Evolutionary conservation across 495 filamentous ascomycete genomes (phyloP).

Genomic region (Cetradonia linearis): DNA sequence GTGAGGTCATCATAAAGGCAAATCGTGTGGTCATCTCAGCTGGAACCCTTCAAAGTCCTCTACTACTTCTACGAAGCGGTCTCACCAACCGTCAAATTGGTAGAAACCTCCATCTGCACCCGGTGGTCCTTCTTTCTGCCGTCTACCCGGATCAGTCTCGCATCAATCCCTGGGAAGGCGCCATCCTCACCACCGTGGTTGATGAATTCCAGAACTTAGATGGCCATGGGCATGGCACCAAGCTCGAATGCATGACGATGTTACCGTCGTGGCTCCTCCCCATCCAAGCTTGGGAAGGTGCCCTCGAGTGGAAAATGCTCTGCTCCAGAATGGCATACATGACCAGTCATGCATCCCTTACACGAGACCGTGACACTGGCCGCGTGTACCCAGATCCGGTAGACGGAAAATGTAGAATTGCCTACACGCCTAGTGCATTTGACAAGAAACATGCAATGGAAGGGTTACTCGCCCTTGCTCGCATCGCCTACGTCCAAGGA

Average conservation of each 20-base stretch:
- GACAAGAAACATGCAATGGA: slow-evolving; percentile 60
- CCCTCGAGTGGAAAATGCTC: slow-evolving; percentile 56
- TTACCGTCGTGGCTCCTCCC: slow-evolving; percentile 47
- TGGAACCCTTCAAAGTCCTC: slow-evolving; percentile 64
- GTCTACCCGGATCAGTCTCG: slow-evolving; percentile 49
- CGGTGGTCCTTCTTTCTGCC: slow-evolving; percentile 50
- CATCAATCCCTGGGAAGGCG: slow-evolving; percentile 67
- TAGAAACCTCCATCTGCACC: slow-evolving; percentile 74
- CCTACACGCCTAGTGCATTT: slow-evolving; percentile 57
- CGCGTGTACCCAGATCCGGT: slow-evolving; percentile 63
- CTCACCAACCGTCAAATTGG: slow-evolving; percentile 71
- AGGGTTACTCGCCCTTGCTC: slow-evolving; percentile 59
- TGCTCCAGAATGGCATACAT: slow-evolving; percentile 52
- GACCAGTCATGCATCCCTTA: slow-evolving; percentile 56
- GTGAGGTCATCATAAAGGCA: slow-evolving; percentile 61
- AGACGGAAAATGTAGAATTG: slow-evolving; percentile 51
- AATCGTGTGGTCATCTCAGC: slow-evolving; percentile 71
- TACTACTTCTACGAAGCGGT: slow-evolving; percentile 66
- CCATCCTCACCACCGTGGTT: slow-evolving; percentile 65
- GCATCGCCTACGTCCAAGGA: slow-evolving; percentile 65
- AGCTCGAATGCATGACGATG: slow-evolving; percentile 66
- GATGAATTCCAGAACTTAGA: slow-evolving; percentile 76
- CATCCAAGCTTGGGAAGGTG: slow-evolving; percentile 51
- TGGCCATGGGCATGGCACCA: slow-evolving; percentile 69
- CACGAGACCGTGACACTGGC: slow-evolving; percentile 63